phyloP scores from a whole-genome alignment of 2,329 filamentous ascomycete genomes.

The Fulvia fulva region DNA sequence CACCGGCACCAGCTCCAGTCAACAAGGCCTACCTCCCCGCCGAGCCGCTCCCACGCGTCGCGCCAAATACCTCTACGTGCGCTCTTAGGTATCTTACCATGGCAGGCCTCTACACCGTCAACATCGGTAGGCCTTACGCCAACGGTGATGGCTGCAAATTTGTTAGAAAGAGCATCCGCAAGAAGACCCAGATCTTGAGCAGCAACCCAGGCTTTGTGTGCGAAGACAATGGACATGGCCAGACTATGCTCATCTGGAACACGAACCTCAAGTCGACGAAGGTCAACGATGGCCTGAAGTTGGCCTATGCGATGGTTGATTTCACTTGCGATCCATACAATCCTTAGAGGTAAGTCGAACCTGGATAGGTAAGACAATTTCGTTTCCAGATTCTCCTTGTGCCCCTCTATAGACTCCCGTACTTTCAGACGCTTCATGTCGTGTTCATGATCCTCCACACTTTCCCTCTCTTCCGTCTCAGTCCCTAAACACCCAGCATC shows the following conservation, averaged over 20 bases:
- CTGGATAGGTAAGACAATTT: not conserved
- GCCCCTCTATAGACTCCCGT: not conserved
- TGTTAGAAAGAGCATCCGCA: not conserved
- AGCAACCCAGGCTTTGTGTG: not conserved
- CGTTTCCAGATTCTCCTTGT: not conserved
- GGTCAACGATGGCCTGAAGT: slow-evolving; percentile 2
- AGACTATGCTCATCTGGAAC: not conserved
- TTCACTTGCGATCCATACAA: slow-evolving; percentile 9
- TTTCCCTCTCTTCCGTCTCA: not conserved
- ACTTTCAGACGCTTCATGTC: not conserved
- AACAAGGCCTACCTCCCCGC: not conserved
- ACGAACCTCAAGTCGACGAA: slow-evolving; percentile 2
- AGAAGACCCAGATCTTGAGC: not conserved
- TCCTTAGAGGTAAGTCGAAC: not conserved
- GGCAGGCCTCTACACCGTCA: slow-evolving; percentile 2
- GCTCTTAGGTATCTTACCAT: not conserved
- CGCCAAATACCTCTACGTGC: slow-evolving; percentile 1
- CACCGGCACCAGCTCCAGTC: not conserved
- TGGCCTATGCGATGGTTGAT: slow-evolving; percentile 5
- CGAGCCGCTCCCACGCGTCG: not conserved
- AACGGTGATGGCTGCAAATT: slow-evolving; percentile 3
- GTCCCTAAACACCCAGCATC: not conserved
- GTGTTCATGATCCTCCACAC: not conserved
- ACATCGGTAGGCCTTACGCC: slow-evolving; percentile 4
- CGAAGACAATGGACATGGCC: slow-evolving; percentile 2